phyloP scores from a whole-genome alignment of 768 basidiomycete species.

The Serendipita vermifera region DNA sequence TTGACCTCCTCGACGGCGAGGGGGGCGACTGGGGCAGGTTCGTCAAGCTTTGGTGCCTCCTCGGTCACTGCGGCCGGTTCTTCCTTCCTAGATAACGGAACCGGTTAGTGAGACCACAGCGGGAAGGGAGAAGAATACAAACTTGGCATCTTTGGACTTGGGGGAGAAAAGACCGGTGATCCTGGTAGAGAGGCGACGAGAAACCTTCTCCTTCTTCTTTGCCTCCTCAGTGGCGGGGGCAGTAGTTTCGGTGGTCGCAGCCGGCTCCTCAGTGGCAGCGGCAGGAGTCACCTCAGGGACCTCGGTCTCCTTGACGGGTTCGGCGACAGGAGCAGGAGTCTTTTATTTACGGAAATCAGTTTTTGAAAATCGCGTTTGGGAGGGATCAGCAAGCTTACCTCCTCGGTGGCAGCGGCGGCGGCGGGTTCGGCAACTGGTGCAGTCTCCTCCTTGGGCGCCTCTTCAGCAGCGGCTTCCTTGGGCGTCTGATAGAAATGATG shows the following conservation, averaged over 20 bases:
- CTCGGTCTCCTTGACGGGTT: background rate
- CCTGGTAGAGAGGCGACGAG: conserved; percentile 73
- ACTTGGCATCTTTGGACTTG: conserved; percentile 46
- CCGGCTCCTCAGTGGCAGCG: conserved; percentile 27
- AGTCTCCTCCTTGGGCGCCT: conserved; percentile 17
- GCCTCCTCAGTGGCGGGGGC: conserved; percentile 30
- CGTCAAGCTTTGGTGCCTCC: conserved; percentile 78
- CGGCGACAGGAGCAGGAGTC: conserved; percentile 11
- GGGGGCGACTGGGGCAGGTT: conserved; percentile 68
- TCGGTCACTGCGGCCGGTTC: conserved; percentile 63
- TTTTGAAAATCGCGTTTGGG: background rate
- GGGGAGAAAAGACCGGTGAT: conserved; percentile 73
- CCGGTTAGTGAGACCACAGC: background rate
- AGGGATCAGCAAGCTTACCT: conserved; percentile 1
- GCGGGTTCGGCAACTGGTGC: conserved; percentile 12
- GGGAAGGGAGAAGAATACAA: background rate
- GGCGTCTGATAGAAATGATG: conserved; percentile 14
- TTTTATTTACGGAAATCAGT: background rate
- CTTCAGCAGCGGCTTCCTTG: conserved; percentile 22
- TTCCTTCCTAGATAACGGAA: conserved; percentile 12
- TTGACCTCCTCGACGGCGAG: conserved; percentile 32
- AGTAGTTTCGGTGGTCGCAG: conserved; percentile 29
- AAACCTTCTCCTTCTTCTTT: conserved; percentile 65
- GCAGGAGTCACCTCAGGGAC: conserved; percentile 5
- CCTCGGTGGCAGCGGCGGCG: conserved; percentile 12